Conservation (phyloP, 1,284 basidiomycete species). For the Tilletia setariae region DNA sequence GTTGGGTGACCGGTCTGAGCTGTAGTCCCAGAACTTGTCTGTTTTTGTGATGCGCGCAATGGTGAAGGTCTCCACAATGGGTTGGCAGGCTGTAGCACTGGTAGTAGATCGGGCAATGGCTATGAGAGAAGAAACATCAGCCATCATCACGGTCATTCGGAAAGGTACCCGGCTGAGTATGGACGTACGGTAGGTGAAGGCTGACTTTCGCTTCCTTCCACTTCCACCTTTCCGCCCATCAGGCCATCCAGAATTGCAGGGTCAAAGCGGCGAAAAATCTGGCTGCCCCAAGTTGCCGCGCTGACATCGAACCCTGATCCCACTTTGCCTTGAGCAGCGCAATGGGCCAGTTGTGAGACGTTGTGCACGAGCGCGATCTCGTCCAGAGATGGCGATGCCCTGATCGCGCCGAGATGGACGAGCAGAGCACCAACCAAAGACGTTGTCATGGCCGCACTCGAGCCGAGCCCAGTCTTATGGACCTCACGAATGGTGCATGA, state of each 20-base stretch:
- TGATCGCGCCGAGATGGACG: slow-evolving; percentile 69
- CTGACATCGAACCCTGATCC: slow-evolving; percentile 97
- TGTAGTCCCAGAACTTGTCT: neutral
- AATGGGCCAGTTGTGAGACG: slow-evolving; percentile 91
- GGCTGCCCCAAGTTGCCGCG: slow-evolving; percentile 89
- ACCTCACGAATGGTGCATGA: slow-evolving; percentile 64
- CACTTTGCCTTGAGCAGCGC: slow-evolving; percentile 94
- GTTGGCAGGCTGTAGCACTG: slow-evolving; percentile 36
- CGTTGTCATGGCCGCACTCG: slow-evolving; percentile 93
- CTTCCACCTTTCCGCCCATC: slow-evolving; percentile 31
- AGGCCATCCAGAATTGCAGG: slow-evolving; percentile 56
- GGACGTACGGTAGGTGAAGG: neutral
- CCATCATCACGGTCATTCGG: neutral
- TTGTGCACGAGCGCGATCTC: slow-evolving; percentile 68
- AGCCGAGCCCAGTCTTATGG: slow-evolving; percentile 97
- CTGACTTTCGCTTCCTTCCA: slow-evolving; percentile 28
- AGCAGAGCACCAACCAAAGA: slow-evolving; percentile 84
- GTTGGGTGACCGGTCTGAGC: slow-evolving; percentile 25
- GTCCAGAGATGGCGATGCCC: slow-evolving; percentile 37
- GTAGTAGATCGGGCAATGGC: neutral
- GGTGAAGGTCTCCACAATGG: slow-evolving; percentile 44
- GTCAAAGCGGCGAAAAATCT: slow-evolving; percentile 85
- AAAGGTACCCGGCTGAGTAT: neutral
- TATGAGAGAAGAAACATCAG: neutral
- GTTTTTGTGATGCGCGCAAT: slow-evolving; percentile 14